Evolutionary conservation across 768 basidiomycete species (phyloP), one percentile per base, ranked within the genome.

Genomic region (Calocera viscosa): DNA sequence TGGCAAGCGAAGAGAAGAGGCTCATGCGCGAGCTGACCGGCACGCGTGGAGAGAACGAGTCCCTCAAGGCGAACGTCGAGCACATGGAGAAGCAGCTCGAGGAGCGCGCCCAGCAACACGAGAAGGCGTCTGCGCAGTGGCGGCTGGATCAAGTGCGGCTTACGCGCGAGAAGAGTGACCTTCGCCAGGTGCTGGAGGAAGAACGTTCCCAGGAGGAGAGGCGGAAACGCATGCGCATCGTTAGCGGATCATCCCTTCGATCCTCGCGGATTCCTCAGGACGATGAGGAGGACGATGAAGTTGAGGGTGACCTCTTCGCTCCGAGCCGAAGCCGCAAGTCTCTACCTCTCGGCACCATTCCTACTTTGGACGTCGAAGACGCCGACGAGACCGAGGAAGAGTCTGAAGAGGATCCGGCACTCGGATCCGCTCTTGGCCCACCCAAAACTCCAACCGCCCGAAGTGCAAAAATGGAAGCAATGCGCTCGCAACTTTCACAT

Each of bases 51-150:
- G 75, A 85, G 7, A 81, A 84, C 19, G 96, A 98, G 72, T 82
- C 85, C 53, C 86, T 91, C 78, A 95, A 95, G 79, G 90, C 86
- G 71, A 94, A 96, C 73, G 77, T 82, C 0, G 91, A 94, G 69
- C 84, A 87, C 30, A 81, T 91, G 60, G 80, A 83, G 69, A 77
- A 77, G 49, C 73, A 81, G 3, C 76, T 88, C 24, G 86, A 87
- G 53, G 90, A 91, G 64, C 79, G 92, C 74, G 91, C 90, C 74
- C 82, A 84, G 65, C 94, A 93, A 75, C 94, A 97, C 73, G 95
- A 98, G 77, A 92, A 93, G 16, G 93, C 96, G 69, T 83, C 97
- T 67, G 96, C 95, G 1, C 88, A 90, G 68, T 90, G 91, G 71
- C 83, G 94, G 60, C 91, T 91, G 76, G 84, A 88, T 66, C 86